Evolutionary conservation across 176 grass and related monocot genomes (phyloP).

Genomic region (Phragmites australis): DNA sequence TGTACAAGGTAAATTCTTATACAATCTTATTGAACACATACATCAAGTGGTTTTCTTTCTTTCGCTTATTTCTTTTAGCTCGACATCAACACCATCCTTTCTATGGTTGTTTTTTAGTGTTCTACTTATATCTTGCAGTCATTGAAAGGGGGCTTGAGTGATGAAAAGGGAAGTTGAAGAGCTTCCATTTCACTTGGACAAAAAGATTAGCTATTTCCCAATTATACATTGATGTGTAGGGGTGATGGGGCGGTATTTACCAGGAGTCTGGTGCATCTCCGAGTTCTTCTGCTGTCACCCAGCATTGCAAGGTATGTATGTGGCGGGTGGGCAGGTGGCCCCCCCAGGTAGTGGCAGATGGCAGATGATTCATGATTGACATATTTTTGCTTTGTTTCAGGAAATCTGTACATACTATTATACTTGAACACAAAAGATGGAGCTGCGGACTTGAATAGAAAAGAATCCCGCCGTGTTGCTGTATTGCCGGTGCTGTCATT

Average conservation of each 20-base stretch:
- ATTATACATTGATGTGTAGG: slow-evolving; percentile 6
- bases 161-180: slow-evolving; percentile 39
- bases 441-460: slow-evolving; percentile 12
- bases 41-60: background rate
- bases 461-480: background rate
- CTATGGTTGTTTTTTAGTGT: slow-evolving; percentile 3
- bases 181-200: background rate
- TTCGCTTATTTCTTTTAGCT: background rate
- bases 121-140: slow-evolving; percentile 32
- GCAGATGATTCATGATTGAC: background rate
- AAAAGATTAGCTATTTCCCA: slow-evolving; percentile 18
- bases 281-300: background rate
- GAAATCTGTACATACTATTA: slow-evolving; percentile 46
- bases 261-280: background rate
- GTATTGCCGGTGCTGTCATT: slow-evolving; percentile 19
- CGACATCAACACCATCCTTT: background rate
- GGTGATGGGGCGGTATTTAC: background rate
- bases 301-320: slow-evolving; percentile 36
- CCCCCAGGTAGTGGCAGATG: background rate
- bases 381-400: slow-evolving; percentile 21
- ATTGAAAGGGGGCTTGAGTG: slow-evolving; percentile 42
- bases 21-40: background rate
- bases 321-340: background rate
- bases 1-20: slow-evolving; percentile 58
- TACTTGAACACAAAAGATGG: slow-evolving; percentile 33